Base-by-base conservation (phyloP, 2,329 filamentous ascomycete genomes). In the Pleoardoris graminearum region DNA sequence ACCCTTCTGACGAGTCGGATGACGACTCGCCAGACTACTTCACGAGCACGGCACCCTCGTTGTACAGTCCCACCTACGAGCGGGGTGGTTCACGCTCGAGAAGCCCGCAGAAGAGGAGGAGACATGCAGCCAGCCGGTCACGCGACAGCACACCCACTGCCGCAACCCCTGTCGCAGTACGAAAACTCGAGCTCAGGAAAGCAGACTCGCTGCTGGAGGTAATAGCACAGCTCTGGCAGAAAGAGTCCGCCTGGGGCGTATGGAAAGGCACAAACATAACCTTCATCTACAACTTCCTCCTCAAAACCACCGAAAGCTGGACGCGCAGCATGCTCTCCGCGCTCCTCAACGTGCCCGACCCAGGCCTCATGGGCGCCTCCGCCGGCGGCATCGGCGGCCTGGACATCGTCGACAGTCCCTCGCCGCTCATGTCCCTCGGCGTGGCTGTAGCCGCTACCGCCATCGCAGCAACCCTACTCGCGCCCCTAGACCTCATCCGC, bases 211-310 rank as follows among this genome's bases (percentile, higher is more conserved):
- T 97, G 51, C 83, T 92, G 63, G 91, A 96, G 60, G 90, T 94
- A 2, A 84, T 99, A 54, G 86, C 87, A 6, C 89, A 95, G 69
- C 77, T 97, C 17, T 97, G 94, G 90, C 82, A 87, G 42, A 93
- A 89, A 62, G 93, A 96, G 70, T 90, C 91, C 30, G 87, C 87
- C 0, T 92, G 91, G 81, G 94, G 94, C 4, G 86, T 97, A 4
- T 99, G 93, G 92, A 97, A 97, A 72, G 83, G 88, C 7, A 90
- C 91, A 32, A 97, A 97, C 70, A 85, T 89, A 12, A 95, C 91
- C 1, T 99, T 97, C 67, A 80, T 97, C 44, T 96, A 97, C 75
- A 89, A 87, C 0, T 84, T 97, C 41, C 80, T 97, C 16, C 84
- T 92, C 57, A 91, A 91, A 10, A 87, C 95, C 7, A 78, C 96